phyloP scores from a whole-genome alignment of 78 protist species.

The Acrasis kona region DNA sequence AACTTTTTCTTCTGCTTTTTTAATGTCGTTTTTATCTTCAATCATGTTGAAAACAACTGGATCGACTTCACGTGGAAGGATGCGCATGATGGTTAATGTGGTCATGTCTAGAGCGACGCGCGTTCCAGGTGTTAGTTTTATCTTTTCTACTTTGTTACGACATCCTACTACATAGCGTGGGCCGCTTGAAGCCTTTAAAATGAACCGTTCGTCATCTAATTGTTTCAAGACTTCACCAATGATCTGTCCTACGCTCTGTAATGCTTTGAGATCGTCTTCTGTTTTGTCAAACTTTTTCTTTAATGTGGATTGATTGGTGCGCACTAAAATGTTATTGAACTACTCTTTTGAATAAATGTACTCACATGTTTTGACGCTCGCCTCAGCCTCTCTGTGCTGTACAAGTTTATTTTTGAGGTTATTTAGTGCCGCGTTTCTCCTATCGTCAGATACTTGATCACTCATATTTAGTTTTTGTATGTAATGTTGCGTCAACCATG shows the following conservation, averaged over 20 bases:
- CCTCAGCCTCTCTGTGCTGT: not conserved
- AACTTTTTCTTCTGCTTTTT: conserved; percentile 20
- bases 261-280: conserved; percentile 92
- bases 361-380: not conserved
- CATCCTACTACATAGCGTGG: conserved; percentile 98
- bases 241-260: conserved; percentile 95
- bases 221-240: conserved; percentile 97
- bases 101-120: conserved; percentile 99
- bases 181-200: conserved; percentile 96
- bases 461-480: too few relatives aligned
- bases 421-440: not conserved
- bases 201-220: conserved; percentile 89
- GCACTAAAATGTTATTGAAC: conserved; percentile 10
- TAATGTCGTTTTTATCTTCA: conserved; percentile 65
- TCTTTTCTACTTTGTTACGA: conserved; percentile 58
- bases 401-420: not conserved
- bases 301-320: conserved; percentile 30
- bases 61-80: conserved; percentile 91
- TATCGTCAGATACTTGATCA: too few relatives aligned
- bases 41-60: conserved; percentile 98
- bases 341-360: not conserved
- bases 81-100: conserved; percentile 97
- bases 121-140: conserved; percentile 75
- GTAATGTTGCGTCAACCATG: too few relatives aligned
- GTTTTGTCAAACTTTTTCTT: conserved; percentile 71